phyloP scores from a whole-genome alignment of 2,329 filamentous ascomycete genomes.

The Trichoderma sp. region DNA sequence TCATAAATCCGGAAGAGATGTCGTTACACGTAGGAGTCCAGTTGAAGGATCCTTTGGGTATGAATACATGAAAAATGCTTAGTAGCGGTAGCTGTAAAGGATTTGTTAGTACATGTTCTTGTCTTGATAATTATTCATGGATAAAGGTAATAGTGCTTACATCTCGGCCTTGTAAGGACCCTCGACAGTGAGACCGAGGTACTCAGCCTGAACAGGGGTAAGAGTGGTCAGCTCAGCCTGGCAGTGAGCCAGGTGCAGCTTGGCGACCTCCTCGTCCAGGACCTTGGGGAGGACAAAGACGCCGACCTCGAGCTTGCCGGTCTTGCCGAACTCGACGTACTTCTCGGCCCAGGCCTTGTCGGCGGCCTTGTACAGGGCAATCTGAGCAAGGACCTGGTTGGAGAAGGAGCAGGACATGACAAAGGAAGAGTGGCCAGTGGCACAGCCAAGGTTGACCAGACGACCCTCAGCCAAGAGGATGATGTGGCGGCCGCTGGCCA shows the following conservation, averaged over 20 bases:
- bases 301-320: conserved; percentile 84
- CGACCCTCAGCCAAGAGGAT: conserved; percentile 98
- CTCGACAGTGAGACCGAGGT: conserved; percentile 82
- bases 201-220: conserved; percentile 85
- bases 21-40: conserved; percentile 46
- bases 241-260: conserved; percentile 89
- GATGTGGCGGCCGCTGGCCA: conserved; percentile 93
- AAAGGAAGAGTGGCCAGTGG: conserved; percentile 98
- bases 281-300: conserved; percentile 98
- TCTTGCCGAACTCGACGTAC: conserved; percentile 95
- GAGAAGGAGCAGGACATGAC: conserved; percentile 99
- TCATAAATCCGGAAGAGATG: conserved; percentile 38
- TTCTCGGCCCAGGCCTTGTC: conserved; percentile 88
- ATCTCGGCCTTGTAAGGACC: conserved; percentile 97
- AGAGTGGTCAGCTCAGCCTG: conserved; percentile 92
- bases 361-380: conserved; percentile 93
- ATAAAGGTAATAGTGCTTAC: conserved; percentile 55
- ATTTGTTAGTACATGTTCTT: conserved; percentile 30
- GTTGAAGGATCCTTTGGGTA: conserved; percentile 47
- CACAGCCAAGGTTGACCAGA: conserved; percentile 98
- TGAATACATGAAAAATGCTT: conserved; percentile 41
- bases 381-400: conserved; percentile 99
- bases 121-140: neutral
- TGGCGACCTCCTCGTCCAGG: conserved; percentile 96
- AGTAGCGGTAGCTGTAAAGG: conserved; percentile 49